Evolutionary conservation across 768 basidiomycete species (phyloP).

Genomic region (Aureoboletus auriporus): DNA sequence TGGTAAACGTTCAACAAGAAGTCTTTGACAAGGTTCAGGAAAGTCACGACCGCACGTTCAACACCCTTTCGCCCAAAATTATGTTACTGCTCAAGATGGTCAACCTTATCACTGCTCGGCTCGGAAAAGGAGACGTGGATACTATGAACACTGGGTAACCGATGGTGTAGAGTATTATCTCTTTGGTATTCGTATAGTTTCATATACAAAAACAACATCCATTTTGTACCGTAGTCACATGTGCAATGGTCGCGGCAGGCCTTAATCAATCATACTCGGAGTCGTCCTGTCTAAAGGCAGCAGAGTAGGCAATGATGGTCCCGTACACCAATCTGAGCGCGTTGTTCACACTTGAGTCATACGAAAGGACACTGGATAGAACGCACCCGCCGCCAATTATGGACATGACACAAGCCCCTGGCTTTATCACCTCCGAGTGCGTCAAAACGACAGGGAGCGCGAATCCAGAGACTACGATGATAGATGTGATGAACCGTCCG

Average conservation of each 20-base stretch:
- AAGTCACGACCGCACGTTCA: slow-evolving; percentile 17
- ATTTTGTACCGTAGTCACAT: slow-evolving; percentile 13
- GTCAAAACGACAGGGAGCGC: slow-evolving; percentile 89
- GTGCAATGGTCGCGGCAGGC: slow-evolving; percentile 4
- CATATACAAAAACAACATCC: slow-evolving; percentile 5
- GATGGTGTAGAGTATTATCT: not conserved
- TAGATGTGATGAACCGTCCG: slow-evolving; percentile 90
- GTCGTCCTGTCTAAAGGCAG: slow-evolving; percentile 75
- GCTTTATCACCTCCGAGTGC: slow-evolving; percentile 83
- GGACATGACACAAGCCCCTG: slow-evolving; percentile 89
- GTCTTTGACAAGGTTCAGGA: slow-evolving; percentile 21
- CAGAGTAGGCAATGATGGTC: slow-evolving; percentile 85
- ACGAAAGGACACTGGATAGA: not conserved
- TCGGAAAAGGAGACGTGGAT: slow-evolving; percentile 19
- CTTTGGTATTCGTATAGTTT: not conserved
- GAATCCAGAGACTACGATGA: slow-evolving; percentile 89
- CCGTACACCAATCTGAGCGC: slow-evolving; percentile 72
- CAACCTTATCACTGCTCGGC: slow-evolving; percentile 24
- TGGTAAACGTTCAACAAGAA: slow-evolving; percentile 22
- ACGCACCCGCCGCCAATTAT: slow-evolving; percentile 84
- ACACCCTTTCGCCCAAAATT: slow-evolving; percentile 26
- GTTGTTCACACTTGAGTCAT: not conserved
- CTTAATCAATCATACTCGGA: slow-evolving; percentile 67
- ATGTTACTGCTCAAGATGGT: slow-evolving; percentile 28
- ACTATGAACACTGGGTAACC: slow-evolving; percentile 4